Percentiles rank a stretch among this genome's conserved stretches.
Conservation (phyloP, 129 eudicot species). For the Tagetes erecta region DNA sequence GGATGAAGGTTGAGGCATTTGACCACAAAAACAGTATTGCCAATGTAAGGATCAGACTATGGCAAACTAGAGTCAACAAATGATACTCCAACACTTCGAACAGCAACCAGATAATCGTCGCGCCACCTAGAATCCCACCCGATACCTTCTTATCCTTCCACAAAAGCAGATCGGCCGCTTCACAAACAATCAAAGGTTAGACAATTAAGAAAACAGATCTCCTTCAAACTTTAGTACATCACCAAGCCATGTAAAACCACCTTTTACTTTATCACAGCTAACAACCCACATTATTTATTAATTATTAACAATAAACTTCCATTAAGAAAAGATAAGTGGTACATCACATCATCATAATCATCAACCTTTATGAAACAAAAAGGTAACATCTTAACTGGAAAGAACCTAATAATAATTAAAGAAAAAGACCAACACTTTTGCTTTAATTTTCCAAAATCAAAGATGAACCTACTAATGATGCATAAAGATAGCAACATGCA, state of each 20-base stretch:
- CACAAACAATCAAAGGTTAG: conserved; percentile 22
- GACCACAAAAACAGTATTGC: conserved; percentile 81
- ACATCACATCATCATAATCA: not conserved
- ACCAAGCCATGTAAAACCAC: conserved; percentile 17
- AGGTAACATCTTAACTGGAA: conserved; percentile 30
- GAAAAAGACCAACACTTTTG: conserved; percentile 15
- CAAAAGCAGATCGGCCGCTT: conserved; percentile 87
- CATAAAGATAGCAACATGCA: not conserved
- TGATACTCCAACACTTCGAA: conserved; percentile 82
- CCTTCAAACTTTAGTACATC: not conserved
- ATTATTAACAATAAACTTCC: conserved; percentile 18
- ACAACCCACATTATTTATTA: not conserved
- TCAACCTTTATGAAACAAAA: conserved; percentile 28
- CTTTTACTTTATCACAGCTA: conserved; percentile 19
- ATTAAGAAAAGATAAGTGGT: conserved; percentile 16
- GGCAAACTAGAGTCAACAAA: conserved; percentile 74
- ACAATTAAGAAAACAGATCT: not conserved
- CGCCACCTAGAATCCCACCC: conserved; percentile 71
- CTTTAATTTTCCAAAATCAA: not conserved
- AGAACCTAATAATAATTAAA: conserved; percentile 23
- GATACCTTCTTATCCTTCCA: conserved; percentile 93
- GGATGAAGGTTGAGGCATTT: conserved; percentile 69
- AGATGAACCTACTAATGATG: not conserved
- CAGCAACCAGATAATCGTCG: conserved; percentile 69
- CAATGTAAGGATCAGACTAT: conserved; percentile 64